Evolutionary conservation across 2,329 filamentous ascomycete species (phyloP).

Genomic region (Fusarium sp.): DNA sequence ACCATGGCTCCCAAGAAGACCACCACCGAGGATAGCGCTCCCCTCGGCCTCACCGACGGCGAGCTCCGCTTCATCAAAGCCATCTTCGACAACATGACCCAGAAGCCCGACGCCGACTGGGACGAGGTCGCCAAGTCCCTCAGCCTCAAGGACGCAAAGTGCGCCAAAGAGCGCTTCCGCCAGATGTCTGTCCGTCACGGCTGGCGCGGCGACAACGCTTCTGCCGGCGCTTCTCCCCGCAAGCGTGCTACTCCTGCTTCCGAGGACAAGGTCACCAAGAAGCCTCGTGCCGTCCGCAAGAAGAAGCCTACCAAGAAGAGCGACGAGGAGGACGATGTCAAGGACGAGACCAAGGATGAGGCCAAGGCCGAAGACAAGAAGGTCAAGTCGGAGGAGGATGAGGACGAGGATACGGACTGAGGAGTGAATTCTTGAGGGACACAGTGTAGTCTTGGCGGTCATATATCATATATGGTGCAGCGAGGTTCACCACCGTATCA

Average conservation of each 20-base stretch:
- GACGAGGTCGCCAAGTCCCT: constrained; percentile 51
- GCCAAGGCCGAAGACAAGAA: constrained; percentile 12
- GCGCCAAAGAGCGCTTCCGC: constrained; percentile 56
- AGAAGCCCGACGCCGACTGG: constrained; percentile 57
- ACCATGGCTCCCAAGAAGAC: constrained; percentile 51
- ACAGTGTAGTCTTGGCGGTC: neutral
- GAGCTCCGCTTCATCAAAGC: constrained; percentile 56
- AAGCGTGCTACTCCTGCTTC: constrained; percentile 43
- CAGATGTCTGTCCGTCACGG: constrained; percentile 55
- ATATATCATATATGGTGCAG: neutral
- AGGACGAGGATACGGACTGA: constrained; percentile 14
- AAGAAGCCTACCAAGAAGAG: constrained; percentile 48
- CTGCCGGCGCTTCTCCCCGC: constrained; percentile 38
- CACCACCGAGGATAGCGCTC: constrained; percentile 30
- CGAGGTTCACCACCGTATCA: neutral
- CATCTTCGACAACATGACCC: constrained; percentile 56
- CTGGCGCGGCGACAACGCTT: constrained; percentile 49
- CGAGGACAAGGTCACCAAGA: constrained; percentile 49
- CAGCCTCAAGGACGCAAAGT: constrained; percentile 55
- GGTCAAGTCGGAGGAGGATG: constrained; percentile 14
- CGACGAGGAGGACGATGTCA: constrained; percentile 42
- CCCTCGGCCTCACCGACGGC: constrained; percentile 47
- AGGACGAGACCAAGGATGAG: constrained; percentile 23
- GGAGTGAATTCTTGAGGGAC: neutral
- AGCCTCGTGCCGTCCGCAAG: constrained; percentile 48